phyloP scores from a whole-genome alignment of 345 rosid species.

The Linum tenue region DNA sequence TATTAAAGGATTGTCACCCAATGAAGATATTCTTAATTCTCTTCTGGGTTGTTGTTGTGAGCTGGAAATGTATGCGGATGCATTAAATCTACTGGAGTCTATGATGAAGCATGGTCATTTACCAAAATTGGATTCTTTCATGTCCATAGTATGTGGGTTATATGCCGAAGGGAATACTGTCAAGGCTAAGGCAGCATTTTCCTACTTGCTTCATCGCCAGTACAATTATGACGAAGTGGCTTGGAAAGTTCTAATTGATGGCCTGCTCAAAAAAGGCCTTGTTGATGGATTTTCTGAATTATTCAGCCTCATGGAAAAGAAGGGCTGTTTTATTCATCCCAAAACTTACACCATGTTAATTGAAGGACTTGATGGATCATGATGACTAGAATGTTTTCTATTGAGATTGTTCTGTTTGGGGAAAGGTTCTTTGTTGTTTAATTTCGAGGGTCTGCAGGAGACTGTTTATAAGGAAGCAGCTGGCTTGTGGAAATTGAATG shows the following conservation, averaged over 20 bases:
- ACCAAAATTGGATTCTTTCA: constrained; percentile 63
- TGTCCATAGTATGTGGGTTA: constrained; percentile 51
- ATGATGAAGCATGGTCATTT: constrained; percentile 55
- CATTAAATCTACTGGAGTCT: constrained; percentile 36
- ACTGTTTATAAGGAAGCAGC: too few species aligned
- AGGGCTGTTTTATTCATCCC: constrained; percentile 50
- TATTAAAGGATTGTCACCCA: constrained; percentile 44
- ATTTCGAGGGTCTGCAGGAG: too few species aligned
- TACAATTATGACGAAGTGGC: constrained; percentile 71
- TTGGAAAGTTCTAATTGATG: constrained; percentile 79
- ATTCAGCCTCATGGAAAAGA: constrained; percentile 53
- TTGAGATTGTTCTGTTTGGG: neutral
- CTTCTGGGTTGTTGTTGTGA: constrained; percentile 59
- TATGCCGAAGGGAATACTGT: constrained; percentile 42
- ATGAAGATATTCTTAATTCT: constrained; percentile 44
- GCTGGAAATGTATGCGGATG: constrained; percentile 38
- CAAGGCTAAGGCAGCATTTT: constrained; percentile 44
- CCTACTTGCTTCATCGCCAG: constrained; percentile 43
- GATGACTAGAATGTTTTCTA: neutral
- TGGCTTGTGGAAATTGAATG: too few species aligned
- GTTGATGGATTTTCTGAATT: constrained; percentile 51
- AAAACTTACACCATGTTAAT: constrained; percentile 49
- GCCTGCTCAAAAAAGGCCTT: constrained; percentile 54
- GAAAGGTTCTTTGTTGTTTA: too few species aligned
- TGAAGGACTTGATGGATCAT: constrained; percentile 47